These are phyloP conservation scores for Saccharomycopsis sp. DNA, from an alignment of 805 yeast species.

Conservation along the genomic window DNA sequence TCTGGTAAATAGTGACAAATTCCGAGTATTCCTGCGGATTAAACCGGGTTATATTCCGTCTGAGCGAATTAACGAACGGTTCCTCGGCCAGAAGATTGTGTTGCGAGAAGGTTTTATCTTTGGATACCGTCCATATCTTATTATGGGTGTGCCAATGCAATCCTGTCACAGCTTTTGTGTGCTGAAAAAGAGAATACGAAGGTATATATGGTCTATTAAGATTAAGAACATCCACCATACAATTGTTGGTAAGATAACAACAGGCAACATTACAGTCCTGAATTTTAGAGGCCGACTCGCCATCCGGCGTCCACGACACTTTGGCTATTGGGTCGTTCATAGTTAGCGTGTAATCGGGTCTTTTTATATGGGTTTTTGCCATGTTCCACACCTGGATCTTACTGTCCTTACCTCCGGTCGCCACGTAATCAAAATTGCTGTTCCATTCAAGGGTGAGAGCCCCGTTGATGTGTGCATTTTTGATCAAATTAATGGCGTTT, in stretches of 20 bases:
- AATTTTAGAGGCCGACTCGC: slow-evolving; percentile 33
- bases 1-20: slow-evolving; percentile 13
- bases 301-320: slow-evolving; percentile 59
- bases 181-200: slow-evolving; percentile 9
- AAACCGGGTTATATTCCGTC: slow-evolving; percentile 9
- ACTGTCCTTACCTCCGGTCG: slow-evolving; percentile 91
- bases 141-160: slow-evolving; percentile 39
- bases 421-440: slow-evolving; percentile 70
- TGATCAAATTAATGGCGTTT: slow-evolving; percentile 43
- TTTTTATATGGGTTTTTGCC: slow-evolving; percentile 32
- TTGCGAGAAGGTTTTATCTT: slow-evolving; percentile 33
- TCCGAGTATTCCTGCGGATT: slow-evolving; percentile 11
- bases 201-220: slow-evolving; percentile 13
- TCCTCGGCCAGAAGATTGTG: slow-evolving; percentile 28
- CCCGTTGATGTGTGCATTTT: slow-evolving; percentile 86
- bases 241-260: slow-evolving; percentile 42
- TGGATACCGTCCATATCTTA: slow-evolving; percentile 33
- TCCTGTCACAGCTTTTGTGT: slow-evolving; percentile 31
- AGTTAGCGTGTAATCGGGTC: slow-evolving; percentile 65
- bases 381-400: slow-evolving; percentile 73
- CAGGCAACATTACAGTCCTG: slow-evolving; percentile 43
- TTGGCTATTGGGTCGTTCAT: slow-evolving; percentile 76
- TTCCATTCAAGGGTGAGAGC: slow-evolving; percentile 88
- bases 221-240: slow-evolving; percentile 57
- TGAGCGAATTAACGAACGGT: slow-evolving; percentile 3